A percentile compares a stretch with the other conserved stretches of the same genome.
Evolutionary conservation across 1,284 basidiomycete genomes (phyloP).

Genomic region (Peniophora sp.): DNA sequence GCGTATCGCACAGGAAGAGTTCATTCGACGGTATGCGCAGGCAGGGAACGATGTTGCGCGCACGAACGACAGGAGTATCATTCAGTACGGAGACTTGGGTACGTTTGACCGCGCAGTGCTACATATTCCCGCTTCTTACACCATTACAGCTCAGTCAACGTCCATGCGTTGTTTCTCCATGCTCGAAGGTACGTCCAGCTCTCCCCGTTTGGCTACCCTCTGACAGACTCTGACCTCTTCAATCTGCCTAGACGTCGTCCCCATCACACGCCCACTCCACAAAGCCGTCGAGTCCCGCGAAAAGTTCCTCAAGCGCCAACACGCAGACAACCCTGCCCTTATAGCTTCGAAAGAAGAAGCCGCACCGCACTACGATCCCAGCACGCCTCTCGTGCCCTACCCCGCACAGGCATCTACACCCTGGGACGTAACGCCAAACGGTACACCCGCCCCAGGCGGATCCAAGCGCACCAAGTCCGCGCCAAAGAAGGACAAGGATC

Average conservation of each 20-base stretch:
- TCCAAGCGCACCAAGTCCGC: not conserved
- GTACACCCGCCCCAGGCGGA: not conserved
- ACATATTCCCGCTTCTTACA: constrained; percentile 7
- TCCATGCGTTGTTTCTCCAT: constrained; percentile 60
- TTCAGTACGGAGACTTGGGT: constrained; percentile 67
- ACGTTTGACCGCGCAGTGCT: constrained; percentile 3
- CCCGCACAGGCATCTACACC: not conserved
- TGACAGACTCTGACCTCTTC: not conserved
- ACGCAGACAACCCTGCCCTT: constrained; percentile 53
- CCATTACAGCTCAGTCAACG: constrained; percentile 39
- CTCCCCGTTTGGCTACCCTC: not conserved
- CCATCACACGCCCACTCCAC: constrained; percentile 46
- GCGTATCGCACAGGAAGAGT: constrained; percentile 53
- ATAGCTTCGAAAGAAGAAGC: constrained; percentile 20
- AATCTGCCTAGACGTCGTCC: constrained; percentile 57
- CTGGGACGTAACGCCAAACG: constrained; percentile 1
- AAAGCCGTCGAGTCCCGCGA: constrained; percentile 51
- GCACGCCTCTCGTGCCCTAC: constrained; percentile 6
- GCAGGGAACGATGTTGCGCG: constrained; percentile 51
- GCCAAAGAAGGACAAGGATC: not conserved
- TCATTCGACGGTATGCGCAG: constrained; percentile 58
- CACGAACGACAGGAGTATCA: constrained; percentile 37
- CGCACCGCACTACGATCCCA: constrained; percentile 10
- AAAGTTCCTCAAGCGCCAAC: constrained; percentile 46
- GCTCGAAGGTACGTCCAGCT: constrained; percentile 42